Base-by-base conservation (phyloP, 164 flowering plant genomes). In the Macadamia integrifolia region DNA sequence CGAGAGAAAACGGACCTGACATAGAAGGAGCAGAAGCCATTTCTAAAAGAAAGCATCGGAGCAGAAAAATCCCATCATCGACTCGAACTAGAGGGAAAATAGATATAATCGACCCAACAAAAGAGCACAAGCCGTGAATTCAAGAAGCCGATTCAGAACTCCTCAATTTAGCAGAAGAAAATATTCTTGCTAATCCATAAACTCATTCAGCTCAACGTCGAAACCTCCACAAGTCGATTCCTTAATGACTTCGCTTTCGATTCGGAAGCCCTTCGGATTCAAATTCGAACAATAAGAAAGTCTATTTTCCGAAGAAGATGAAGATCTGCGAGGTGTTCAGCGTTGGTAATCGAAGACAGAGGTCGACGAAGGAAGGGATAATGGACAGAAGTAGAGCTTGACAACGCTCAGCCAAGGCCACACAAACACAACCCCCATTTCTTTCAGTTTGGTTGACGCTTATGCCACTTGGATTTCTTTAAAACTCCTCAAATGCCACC, bases 1-100 rank as follows among this genome's bases (percentile, higher is more conserved):
- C 13, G 28, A 58, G 52, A 9, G 10, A 46, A 28, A 17, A 61
- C 73, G 12, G 60, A 89, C 89, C 89, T 42, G 87, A 87, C 80
- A 85, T 74, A n/a, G 85, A 82, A 66, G 88, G 69, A 76, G 88
- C 82, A 66, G 80, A 81, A 61, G 84, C 87, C 90, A 88, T 88
- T 67, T 56, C 61, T 69, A 62, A 8, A 50, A 66, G 48, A 66
- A 42, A 75, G 74, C 76, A 79, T 68, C 69, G 77, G 71, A 80
- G 49, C 68, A 74, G 68, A 72, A 61, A 58, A 83, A 74, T 71
- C 76, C 72, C 86, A 79, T 74, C 86, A 79, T 75, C 68, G 80
- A 80, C 69, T 73, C 69, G 56, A 65, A 49, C 64, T 0, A 23
- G 60, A 28, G 64, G 50, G 42, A 60, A 1, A 0, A 32, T 48